phyloP scores from a whole-genome alignment of 2,329 filamentous ascomycete species.

The Arthrobotrys iridis region DNA sequence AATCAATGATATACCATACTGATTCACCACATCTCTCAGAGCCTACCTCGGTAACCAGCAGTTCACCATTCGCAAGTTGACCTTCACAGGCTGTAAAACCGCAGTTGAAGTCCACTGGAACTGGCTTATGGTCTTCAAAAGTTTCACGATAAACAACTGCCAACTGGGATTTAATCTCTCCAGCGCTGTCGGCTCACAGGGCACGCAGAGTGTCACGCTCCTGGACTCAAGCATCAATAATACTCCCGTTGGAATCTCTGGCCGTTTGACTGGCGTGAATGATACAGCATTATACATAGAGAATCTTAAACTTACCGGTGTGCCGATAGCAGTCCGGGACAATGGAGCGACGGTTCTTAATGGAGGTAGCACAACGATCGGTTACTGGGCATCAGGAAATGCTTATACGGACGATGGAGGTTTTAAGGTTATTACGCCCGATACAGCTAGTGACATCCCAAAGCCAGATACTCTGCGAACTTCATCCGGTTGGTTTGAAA shows the following conservation, averaged over 20 bases:
- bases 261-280: not conserved
- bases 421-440: no score
- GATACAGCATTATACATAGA: not conserved
- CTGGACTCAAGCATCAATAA: conserved; percentile 65
- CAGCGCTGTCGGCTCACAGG: conserved; percentile 62
- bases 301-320: not conserved
- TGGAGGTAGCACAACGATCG: not conserved
- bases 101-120: conserved; percentile 70
- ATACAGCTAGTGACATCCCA: not conserved
- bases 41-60: conserved; percentile 4
- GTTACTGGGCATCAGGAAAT: not conserved
- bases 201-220: conserved; percentile 68
- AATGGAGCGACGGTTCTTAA: not conserved
- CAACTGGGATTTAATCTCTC: conserved; percentile 21
- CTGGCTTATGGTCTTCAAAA: conserved; percentile 63
- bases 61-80: conserved; percentile 69
- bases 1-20: conserved; percentile 60
- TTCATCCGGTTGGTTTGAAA: conserved; percentile 74
- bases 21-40: no score
- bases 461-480: not conserved
- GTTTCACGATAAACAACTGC: not conserved
- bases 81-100: conserved; percentile 64
- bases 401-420: not conserved
- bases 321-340: not conserved
- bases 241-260: conserved; percentile 65